Conservation (phyloP, 805 yeast genomes). For the Lipomyces mesembrius region DNA sequence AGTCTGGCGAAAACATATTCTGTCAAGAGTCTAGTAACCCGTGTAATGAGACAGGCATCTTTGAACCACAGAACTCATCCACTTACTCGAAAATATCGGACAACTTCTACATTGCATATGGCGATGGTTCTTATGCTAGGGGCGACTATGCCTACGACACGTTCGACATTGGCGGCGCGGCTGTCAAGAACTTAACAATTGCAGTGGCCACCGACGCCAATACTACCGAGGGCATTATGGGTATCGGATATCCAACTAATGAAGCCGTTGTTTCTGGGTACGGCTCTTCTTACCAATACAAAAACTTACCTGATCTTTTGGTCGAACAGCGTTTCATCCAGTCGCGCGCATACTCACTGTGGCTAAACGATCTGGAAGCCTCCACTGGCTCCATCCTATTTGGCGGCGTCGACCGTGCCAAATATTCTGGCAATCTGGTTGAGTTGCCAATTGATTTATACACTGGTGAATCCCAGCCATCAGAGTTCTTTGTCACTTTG, state of each 20-base stretch:
- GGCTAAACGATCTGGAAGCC: constrained; percentile 51
- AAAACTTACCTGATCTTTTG: constrained; percentile 69
- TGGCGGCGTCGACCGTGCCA: constrained; percentile 59
- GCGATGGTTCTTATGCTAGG: constrained; percentile 54
- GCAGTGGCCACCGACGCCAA: constrained; percentile 74
- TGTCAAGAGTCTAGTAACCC: constrained; percentile 36
- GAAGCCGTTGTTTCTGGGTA: constrained; percentile 42
- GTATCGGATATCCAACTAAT: constrained; percentile 48
- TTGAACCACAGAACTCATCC: constrained; percentile 43
- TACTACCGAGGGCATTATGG: constrained; percentile 60
- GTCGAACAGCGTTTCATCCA: constrained; percentile 60
- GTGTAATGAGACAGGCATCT: constrained; percentile 43
- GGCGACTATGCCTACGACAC: constrained; percentile 71
- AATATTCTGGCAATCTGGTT: constrained; percentile 52
- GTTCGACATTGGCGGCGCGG: constrained; percentile 56
- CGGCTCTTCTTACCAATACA: constrained; percentile 49
- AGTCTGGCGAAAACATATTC: constrained; percentile 39
- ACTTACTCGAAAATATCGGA: constrained; percentile 37
- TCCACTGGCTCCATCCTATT: constrained; percentile 46
- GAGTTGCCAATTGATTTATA: constrained; percentile 19
- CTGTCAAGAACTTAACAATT: constrained; percentile 60
- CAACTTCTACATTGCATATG: constrained; percentile 49
- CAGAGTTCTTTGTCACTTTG: constrained; percentile 33
- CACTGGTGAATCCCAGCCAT: constrained; percentile 22
- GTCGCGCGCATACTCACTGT: constrained; percentile 64